Conservation (phyloP, 176 grass and related monocot genomes). For the Oryza rufipogon region DNA sequence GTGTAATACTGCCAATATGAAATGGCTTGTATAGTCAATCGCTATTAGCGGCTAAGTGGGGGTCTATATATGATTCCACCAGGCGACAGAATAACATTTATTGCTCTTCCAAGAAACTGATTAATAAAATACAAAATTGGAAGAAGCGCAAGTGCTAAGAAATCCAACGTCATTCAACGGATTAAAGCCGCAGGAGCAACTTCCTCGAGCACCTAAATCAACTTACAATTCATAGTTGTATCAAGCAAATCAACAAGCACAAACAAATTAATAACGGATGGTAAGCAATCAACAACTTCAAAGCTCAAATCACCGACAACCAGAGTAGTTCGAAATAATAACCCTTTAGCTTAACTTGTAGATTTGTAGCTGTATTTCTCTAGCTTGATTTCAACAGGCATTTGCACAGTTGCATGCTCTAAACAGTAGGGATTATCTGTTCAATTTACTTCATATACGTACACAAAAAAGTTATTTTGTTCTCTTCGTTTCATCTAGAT, state of each 20-base stretch:
- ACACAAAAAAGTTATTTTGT: neutral
- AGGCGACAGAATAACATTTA: conserved; percentile 4
- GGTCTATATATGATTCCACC: conserved; percentile 29
- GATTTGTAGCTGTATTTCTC: neutral
- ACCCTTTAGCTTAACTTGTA: neutral
- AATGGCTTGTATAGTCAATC: conserved; percentile 31
- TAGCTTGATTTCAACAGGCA: neutral
- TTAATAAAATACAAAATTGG: neutral
- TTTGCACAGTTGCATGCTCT: neutral
- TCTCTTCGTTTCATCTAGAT: neutral
- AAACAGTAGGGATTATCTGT: neutral
- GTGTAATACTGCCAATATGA: neutral
- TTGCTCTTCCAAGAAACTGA: neutral
- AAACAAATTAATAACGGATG: neutral
- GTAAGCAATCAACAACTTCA: neutral
- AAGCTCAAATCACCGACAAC: neutral
- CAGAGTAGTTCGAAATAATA: neutral
- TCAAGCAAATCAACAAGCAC: neutral
- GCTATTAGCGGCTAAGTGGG: conserved; percentile 22
- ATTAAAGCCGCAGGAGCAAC: neutral
- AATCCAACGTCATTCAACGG: neutral
- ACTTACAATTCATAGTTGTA: neutral
- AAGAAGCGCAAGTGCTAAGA: neutral
- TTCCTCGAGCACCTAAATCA: conserved; percentile 27
- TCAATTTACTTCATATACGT: too few relatives aligned